Evolutionary conservation across 306 rosid genomes (phyloP), one percentile per base, ranked within the genome.

Genomic region (Lupinus albus): DNA sequence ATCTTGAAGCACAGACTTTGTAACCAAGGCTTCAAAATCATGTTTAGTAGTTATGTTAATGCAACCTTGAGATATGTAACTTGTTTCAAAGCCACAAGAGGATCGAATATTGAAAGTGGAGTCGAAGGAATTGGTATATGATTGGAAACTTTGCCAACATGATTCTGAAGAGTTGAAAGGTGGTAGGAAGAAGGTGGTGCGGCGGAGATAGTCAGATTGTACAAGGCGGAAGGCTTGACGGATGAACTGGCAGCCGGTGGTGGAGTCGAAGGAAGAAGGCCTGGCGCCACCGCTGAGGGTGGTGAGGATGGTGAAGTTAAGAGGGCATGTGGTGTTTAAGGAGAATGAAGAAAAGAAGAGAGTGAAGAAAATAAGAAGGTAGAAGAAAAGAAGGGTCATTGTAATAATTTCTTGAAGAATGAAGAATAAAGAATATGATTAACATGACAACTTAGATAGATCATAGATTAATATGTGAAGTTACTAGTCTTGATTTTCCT

Each of bases 221-320:
- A 90, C 88, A 6, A 93, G 84, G 0, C 82, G 88, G 83, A 89
- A 81, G 39, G 88, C 71, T 3, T 63, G 84, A 66, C 68, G 61
- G 60, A 84, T 60, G 83, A 77, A 85, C 32, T 64, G 88, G 63
- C 98, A 93, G 13, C 41, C n/a, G 6, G 52, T 66, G 70, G 18
- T 0, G 38, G 21, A 8, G 69, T 72, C 83, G 21, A 45, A 6
- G 9, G 76, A 42, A 2, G 73, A 10, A 7, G 77, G 86, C 1
- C 6, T 53, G 17, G 21, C 1, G 17, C 51, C 62, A 55, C 62
- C 57, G 55, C 30, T 16, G 64, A 85, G 46, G 57, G 9, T 56
- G 25, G 72, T 51, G 8, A 92, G 90, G 76, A 92, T 6, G 17
- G 81, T 58, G 90, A 89, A 87, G 82, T 89, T 76, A 30, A 92